Evolutionary conservation across 176 grass and related monocot genomes (phyloP).

Genomic region (Thalia dealbata): DNA sequence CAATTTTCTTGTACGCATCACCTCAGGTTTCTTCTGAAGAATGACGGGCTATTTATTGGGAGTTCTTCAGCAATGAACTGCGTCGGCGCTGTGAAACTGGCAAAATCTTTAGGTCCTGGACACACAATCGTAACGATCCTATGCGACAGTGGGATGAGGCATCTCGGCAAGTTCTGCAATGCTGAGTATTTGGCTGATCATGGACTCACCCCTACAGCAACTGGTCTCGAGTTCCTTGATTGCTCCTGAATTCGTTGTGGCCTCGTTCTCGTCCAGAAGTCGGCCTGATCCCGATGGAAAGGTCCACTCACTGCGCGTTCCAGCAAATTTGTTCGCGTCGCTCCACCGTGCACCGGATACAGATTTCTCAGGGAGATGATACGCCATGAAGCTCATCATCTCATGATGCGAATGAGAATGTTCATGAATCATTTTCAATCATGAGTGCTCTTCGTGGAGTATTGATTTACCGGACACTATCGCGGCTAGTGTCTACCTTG

Average conservation of each 20-base stretch:
- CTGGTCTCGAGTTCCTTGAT: constrained; percentile 57
- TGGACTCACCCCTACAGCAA: constrained; percentile 46
- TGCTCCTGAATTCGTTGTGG: not conserved
- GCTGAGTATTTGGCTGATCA: constrained; percentile 68
- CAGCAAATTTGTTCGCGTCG: not conserved
- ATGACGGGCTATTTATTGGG: constrained; percentile 84
- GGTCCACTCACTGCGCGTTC: not conserved
- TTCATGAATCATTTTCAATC: no score
- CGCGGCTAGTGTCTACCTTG: no score
- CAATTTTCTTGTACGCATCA: not conserved
- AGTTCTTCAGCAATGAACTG: constrained; percentile 98
- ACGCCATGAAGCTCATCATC: no score
- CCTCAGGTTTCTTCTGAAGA: constrained; percentile 70
- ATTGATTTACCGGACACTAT: no score
- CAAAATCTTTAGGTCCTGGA: constrained; percentile 63
- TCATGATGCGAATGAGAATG: no score
- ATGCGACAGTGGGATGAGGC: constrained; percentile 89
- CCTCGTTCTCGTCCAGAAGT: not conserved
- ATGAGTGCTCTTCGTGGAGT: no score
- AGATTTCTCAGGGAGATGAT: not conserved
- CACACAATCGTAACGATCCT: constrained; percentile 93
- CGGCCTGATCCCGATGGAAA: not conserved
- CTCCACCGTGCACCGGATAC: not conserved
- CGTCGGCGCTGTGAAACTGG: constrained; percentile 76
- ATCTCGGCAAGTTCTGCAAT: constrained; percentile 95